Conservation (phyloP, 129 eudicot genomes). For the Chrysanthemum lavandulifolium region DNA sequence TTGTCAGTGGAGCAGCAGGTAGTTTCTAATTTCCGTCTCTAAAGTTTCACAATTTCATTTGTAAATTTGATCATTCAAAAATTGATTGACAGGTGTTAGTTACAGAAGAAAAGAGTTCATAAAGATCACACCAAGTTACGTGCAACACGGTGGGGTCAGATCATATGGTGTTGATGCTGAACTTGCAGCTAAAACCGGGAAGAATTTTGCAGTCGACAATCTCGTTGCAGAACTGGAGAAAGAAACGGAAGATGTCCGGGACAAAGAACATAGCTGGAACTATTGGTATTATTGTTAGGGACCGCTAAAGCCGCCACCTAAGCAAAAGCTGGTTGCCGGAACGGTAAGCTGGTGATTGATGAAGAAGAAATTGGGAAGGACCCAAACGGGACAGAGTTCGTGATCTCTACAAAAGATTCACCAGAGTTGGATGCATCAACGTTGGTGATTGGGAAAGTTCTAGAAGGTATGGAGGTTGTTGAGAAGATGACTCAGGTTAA, state of each 20-base stretch:
- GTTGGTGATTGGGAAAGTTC: constrained; percentile 76
- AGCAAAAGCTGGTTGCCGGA: constrained; percentile 82
- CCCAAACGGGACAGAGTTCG: constrained; percentile 91
- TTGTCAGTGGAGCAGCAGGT: constrained; percentile 90
- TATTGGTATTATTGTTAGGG: constrained; percentile 74
- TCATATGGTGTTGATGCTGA: constrained; percentile 95
- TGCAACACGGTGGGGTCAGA: constrained; percentile 92
- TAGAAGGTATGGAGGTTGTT: constrained; percentile 88
- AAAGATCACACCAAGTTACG: constrained; percentile 74
- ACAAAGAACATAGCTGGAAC: constrained; percentile 73
- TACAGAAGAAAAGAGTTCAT: constrained; percentile 86
- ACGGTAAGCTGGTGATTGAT: constrained; percentile 82
- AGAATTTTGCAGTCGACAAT: constrained; percentile 44
- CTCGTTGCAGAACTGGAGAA: constrained; percentile 60
- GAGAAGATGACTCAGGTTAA: constrained; percentile 67
- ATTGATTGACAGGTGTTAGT: constrained; percentile 69
- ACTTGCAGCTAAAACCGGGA: constrained; percentile 68
- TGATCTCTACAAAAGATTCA: constrained; percentile 67
- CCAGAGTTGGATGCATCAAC: constrained; percentile 75
- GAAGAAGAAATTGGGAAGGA: constrained; percentile 77
- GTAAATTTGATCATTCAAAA: constrained; percentile 19
- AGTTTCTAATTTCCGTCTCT: not conserved
- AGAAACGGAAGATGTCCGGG: constrained; percentile 44
- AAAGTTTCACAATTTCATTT: not conserved
- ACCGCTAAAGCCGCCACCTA: constrained; percentile 85